These are phyloP conservation scores for Didymella keratinophila DNA, from an alignment of 2,329 filamentous ascomycete genomes.

Conservation along the genomic window DNA sequence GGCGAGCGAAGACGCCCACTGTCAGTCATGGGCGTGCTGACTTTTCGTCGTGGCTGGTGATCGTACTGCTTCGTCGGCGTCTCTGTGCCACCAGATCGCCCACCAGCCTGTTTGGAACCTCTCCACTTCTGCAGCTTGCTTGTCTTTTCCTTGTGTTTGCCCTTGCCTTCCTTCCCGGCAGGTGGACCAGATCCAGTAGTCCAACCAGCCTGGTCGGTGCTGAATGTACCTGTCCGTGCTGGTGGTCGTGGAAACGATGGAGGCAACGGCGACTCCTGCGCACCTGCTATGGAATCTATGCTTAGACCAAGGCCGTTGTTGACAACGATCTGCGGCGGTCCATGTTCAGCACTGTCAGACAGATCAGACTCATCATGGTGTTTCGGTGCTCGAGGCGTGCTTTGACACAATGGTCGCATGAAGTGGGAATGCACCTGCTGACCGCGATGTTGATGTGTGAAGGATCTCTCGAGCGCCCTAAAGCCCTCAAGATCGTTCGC, in stretches of 20 bases:
- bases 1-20: conserved; percentile 44
- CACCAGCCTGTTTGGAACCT: conserved; percentile 33
- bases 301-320: conserved; percentile 36
- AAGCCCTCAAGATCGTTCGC: conserved; percentile 69
- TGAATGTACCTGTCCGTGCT: conserved; percentile 40
- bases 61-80: conserved; percentile 39
- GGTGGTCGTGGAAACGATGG: conserved; percentile 36
- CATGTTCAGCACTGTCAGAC: conserved; percentile 43
- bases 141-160: conserved; percentile 43
- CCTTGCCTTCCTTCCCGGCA: conserved; percentile 35
- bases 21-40: conserved; percentile 35
- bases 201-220: conserved; percentile 46
- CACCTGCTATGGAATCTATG: conserved; percentile 32
- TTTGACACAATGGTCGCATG: conserved; percentile 67
- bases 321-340: conserved; percentile 41
- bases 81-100: conserved; percentile 37
- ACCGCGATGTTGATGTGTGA: conserved; percentile 68
- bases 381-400: conserved; percentile 49
- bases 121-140: conserved; percentile 44
- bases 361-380: conserved; percentile 45
- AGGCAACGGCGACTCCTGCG: conserved; percentile 29
- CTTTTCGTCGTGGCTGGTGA: conserved; percentile 33
- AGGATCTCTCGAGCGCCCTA: conserved; percentile 68
- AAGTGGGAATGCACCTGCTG: conserved; percentile 66
- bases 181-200: conserved; percentile 26